These are phyloP conservation scores for Nicotiana knightiana DNA, from an alignment of 257 asterid genomes.

Conservation along the genomic window DNA sequence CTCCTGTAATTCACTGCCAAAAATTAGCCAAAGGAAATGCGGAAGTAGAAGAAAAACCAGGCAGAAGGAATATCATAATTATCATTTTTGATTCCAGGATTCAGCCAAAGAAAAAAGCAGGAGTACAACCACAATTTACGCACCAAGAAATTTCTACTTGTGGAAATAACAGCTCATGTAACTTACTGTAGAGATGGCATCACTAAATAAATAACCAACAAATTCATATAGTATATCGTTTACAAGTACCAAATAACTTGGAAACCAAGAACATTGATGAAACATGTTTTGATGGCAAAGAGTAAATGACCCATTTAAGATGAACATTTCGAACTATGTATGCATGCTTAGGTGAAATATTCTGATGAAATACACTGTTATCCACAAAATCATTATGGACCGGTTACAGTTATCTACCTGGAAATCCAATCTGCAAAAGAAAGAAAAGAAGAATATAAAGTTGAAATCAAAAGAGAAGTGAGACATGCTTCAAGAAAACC, in stretches of 20 bases:
- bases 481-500: background rate
- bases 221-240: background rate
- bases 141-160: background rate
- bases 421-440: background rate
- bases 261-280: background rate
- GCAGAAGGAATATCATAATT: background rate
- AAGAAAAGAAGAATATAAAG: background rate
- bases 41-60: background rate
- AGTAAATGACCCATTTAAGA: background rate
- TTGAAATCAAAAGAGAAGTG: background rate
- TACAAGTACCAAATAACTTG: background rate
- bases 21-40: slow-evolving; percentile 13
- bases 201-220: background rate
- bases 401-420: background rate
- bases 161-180: slow-evolving; percentile 1
- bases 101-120: background rate
- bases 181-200: background rate
- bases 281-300: background rate
- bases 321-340: background rate
- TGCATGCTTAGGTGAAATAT: background rate
- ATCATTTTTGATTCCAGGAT: background rate
- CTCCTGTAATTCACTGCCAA: slow-evolving; percentile 47
- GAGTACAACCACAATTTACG: background rate
- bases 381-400: background rate
- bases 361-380: background rate